Percentiles rank a stretch among this genome's conserved stretches.
Conservation (phyloP, 2,329 filamentous ascomycete species). For the Fusarium stilboides region DNA sequence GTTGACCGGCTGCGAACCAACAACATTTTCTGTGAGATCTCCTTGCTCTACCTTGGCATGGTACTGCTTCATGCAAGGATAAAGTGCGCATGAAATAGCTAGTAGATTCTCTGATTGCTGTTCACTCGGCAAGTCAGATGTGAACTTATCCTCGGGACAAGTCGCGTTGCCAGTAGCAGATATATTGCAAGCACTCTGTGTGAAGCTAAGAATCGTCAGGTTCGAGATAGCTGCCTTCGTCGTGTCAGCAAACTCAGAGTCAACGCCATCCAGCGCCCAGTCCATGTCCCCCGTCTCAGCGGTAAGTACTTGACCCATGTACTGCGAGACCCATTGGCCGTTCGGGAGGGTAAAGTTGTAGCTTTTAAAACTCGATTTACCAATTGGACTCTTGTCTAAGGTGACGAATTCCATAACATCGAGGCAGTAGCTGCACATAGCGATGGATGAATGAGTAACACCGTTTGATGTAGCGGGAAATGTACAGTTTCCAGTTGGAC, state of each 20-base stretch:
- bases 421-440: constrained; percentile 15
- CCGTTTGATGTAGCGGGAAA: neutral
- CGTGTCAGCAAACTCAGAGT: constrained; percentile 1
- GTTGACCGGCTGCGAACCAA: neutral
- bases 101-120: neutral
- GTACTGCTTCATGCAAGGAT: constrained; percentile 21
- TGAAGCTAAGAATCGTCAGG: constrained; percentile 1
- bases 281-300: neutral
- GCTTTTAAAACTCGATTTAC: neutral
- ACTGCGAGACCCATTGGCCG: neutral
- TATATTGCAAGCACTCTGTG: neutral
- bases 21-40: neutral
- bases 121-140: neutral
- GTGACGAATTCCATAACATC: constrained; percentile 9
- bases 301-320: rapidly evolving
- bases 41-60: neutral
- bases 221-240: neutral
- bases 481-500: constrained; percentile 17
- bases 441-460: constrained; percentile 8
- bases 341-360: constrained; percentile 13
- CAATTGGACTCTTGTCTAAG: rapidly evolving
- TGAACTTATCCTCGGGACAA: neutral
- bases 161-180: neutral
- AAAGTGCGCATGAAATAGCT: constrained; percentile 8
- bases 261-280: neutral